Conservation (phyloP, 208 protist genomes). For the Trypanosoma lewisi region DNA sequence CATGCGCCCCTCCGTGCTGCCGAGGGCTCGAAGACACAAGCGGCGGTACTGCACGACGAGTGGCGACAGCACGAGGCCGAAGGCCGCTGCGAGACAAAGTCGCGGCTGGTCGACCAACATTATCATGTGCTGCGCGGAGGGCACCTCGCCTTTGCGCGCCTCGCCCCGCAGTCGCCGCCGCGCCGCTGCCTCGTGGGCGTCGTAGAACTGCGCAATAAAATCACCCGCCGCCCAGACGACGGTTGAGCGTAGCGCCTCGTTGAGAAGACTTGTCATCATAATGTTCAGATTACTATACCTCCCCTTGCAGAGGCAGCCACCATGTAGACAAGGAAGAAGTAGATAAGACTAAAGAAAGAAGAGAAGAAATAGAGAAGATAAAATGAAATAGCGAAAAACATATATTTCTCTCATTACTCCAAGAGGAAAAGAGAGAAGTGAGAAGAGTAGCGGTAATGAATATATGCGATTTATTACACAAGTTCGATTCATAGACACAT, state of each 20-base stretch:
- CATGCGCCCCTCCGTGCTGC: conserved; percentile 22
- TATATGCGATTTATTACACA: no score
- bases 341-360: conserved; percentile 9
- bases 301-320: neutral
- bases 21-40: conserved; percentile 38
- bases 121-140: conserved; percentile 46
- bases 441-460: no score
- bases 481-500: neutral
- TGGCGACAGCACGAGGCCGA: conserved; percentile 41
- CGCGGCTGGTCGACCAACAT: conserved; percentile 56
- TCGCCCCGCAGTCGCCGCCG: conserved; percentile 40
- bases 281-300: neutral
- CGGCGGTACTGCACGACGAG: conserved; percentile 20
- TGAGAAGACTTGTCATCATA: conserved; percentile 1
- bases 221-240: conserved; percentile 50
- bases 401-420: no score
- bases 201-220: conserved; percentile 74
- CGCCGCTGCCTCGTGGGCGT: conserved; percentile 51
- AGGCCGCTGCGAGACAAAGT: conserved; percentile 35
- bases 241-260: conserved; percentile 17
- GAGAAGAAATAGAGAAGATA: neutral
- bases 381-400: conserved; percentile 5
- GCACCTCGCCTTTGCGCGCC: conserved; percentile 30
- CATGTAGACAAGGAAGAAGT: no score
- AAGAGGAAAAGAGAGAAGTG: no score